A percentile compares a stretch with the other conserved stretches of the same genome.
Conservation (phyloP, 148 eudicot species). For the Rhododendron henanense region DNA sequence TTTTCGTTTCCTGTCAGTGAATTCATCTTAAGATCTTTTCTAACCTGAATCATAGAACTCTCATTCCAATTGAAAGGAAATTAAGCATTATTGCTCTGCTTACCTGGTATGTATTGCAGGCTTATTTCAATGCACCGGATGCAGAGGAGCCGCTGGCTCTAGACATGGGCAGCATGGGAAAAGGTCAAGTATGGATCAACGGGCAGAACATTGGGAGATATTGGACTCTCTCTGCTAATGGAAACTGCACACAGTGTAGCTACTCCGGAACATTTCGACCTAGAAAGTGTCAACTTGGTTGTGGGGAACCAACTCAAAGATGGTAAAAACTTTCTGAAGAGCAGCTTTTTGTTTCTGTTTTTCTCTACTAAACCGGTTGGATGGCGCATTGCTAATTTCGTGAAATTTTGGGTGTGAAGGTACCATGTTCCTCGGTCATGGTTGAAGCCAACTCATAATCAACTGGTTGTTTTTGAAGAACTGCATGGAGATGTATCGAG, state of each 20-base stretch:
- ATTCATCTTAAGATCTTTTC: background rate
- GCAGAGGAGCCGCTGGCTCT: conserved; percentile 73
- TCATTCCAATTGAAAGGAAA: background rate
- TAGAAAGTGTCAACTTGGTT: conserved; percentile 64
- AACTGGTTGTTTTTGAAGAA: conserved; percentile 45
- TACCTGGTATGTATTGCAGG: conserved; percentile 31
- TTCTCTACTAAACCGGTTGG: background rate
- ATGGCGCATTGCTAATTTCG: background rate
- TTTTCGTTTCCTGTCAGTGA: background rate
- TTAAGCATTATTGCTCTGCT: background rate
- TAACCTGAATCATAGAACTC: background rate
- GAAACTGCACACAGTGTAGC: conserved; percentile 56
- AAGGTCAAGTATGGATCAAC: conserved; percentile 87
- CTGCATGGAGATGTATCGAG: conserved; percentile 42
- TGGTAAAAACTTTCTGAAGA: conserved; percentile 39
- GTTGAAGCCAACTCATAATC: conserved; percentile 38
- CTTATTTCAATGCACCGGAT: conserved; percentile 63
- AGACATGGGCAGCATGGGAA: conserved; percentile 81
- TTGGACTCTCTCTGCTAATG: conserved; percentile 61
- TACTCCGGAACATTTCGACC: conserved; percentile 61
- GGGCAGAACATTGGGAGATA: conserved; percentile 83
- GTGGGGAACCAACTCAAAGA: conserved; percentile 86
- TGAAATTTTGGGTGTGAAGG: conserved; percentile 22
- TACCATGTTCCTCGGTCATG: conserved; percentile 58
- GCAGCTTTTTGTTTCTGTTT: background rate